Conservation (phyloP, 106 monocot species). For the Dioscorea alata region DNA sequence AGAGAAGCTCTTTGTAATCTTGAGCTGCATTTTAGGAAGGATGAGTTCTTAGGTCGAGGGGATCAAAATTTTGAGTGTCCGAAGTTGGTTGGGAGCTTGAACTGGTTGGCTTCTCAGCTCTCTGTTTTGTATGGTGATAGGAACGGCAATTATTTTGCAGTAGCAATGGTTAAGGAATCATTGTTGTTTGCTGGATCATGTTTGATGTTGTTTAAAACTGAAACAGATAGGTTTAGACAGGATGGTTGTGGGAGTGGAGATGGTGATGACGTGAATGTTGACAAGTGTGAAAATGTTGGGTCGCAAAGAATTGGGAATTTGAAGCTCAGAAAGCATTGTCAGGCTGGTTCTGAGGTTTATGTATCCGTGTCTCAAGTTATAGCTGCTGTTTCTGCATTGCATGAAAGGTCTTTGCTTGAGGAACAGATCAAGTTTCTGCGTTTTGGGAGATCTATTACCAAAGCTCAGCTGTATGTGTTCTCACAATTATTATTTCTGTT, state of each 20-base stretch:
- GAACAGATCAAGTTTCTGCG: conserved; percentile 39
- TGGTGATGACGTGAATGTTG: conserved; percentile 4
- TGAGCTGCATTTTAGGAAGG: conserved; percentile 7
- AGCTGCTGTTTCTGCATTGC: conserved; percentile 73
- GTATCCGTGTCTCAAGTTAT: conserved; percentile 82
- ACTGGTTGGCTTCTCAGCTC: conserved; percentile 67
- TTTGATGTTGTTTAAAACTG: conserved; percentile 26
- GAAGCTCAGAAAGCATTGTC: neutral
- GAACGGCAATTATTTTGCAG: conserved; percentile 42
- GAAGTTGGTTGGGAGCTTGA: conserved; percentile 34
- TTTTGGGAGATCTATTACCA: conserved; percentile 29
- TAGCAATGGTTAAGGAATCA: conserved; percentile 63
- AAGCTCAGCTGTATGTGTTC: conserved; percentile 53
- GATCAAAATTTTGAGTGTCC: conserved; percentile 46
- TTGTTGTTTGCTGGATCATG: conserved; percentile 37
- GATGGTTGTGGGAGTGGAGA: neutral
- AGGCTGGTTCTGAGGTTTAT: conserved; percentile 4
- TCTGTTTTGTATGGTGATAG: conserved; percentile 71
- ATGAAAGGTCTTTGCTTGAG: conserved; percentile 68
- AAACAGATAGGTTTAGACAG: neutral
- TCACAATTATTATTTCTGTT: neutral
- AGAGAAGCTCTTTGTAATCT: conserved; percentile 46
- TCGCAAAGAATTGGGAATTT: conserved; percentile 7
- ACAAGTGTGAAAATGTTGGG: neutral
- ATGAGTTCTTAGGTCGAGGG: conserved; percentile 27